Base-by-base conservation (phyloP, 495 filamentous ascomycete species). In the Hypoxylon subgilvum region DNA sequence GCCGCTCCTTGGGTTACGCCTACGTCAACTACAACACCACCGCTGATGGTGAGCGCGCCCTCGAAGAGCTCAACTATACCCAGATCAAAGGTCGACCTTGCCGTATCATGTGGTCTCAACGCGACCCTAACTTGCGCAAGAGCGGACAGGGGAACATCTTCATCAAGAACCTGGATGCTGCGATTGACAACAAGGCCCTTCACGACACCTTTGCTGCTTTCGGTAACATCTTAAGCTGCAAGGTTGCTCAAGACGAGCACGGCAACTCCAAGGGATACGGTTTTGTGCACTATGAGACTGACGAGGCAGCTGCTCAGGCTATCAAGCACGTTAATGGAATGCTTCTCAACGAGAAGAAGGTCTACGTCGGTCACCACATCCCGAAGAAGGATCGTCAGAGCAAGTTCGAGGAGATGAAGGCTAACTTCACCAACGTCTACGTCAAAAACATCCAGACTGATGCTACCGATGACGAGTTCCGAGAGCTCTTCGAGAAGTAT, bases 351-450 rank as follows among this genome's bases (percentile, higher is more conserved):
- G 94, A 99, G 85, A 99, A 99, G 88, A 99, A 99, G 84, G 94
- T 99, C 43, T 99, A 92, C 67, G 94, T 99, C 63, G 94, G 94
- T 51, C 92, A 97, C 76, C 94, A 99, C 79, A 96, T 99, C 73
- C 94, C 94, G 65, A 96, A 97, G 88, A 99, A 99, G 84, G 94
- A 99, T 68, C 95, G 94, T 65, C 92, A 97, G 82, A 96, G 91
- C 90, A 99, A 99, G 81, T 97, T 97, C 72, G 94, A 99, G 81
- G 94, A 99, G 83, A 99, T 99, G 93, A 97, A 97, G 86, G 94
- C 95, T 74, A 97, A 99, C 83, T 99, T 96, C 83, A 99, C 94
- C 79, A 99, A 99, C 75, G 85, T 97, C 72, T 99, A 97, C 77
- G 90, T 99, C 77, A 99, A 99, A 88, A 99, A 97, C 78, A 86